Conservation (phyloP, 768 basidiomycete genomes). For the Russula brevipes region DNA sequence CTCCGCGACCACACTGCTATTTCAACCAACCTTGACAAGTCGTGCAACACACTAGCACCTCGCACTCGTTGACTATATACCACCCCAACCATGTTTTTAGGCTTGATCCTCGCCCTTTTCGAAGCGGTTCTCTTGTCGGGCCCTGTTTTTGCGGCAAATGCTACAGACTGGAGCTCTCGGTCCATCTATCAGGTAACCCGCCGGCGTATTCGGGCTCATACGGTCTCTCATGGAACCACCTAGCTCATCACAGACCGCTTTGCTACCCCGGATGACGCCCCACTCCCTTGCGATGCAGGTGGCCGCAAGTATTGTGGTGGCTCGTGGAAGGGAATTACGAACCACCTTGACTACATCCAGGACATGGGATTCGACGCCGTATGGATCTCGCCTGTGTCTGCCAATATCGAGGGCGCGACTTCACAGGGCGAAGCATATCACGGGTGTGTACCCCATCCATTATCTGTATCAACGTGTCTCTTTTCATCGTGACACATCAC, state of each 20-base stretch:
- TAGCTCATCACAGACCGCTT: conserved; percentile 58
- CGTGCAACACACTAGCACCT: background rate
- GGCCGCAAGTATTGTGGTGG: conserved; percentile 53
- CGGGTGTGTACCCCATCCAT: conserved; percentile 34
- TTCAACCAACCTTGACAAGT: background rate
- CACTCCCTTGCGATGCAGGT: conserved; percentile 42
- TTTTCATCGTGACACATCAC: background rate
- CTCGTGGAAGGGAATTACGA: conserved; percentile 47
- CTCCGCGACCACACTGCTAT: background rate
- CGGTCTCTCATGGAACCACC: background rate
- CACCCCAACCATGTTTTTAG: background rate
- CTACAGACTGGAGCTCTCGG: conserved; percentile 46
- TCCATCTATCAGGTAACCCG: conserved; percentile 49
- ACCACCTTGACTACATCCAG: conserved; percentile 58
- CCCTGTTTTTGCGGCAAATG: conserved; percentile 36
- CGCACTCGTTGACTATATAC: background rate
- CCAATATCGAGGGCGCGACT: conserved; percentile 46
- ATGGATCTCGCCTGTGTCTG: conserved; percentile 53
- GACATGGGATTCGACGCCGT: conserved; percentile 57
- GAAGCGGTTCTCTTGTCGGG: conserved; percentile 2
- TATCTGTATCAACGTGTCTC: background rate
- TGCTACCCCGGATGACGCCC: conserved; percentile 41
- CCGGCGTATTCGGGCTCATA: background rate
- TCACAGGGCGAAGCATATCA: conserved; percentile 55
- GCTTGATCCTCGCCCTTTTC: background rate